Evolutionary conservation across 768 basidiomycete species (phyloP).

Genomic region (Boletus eberwhitei): DNA sequence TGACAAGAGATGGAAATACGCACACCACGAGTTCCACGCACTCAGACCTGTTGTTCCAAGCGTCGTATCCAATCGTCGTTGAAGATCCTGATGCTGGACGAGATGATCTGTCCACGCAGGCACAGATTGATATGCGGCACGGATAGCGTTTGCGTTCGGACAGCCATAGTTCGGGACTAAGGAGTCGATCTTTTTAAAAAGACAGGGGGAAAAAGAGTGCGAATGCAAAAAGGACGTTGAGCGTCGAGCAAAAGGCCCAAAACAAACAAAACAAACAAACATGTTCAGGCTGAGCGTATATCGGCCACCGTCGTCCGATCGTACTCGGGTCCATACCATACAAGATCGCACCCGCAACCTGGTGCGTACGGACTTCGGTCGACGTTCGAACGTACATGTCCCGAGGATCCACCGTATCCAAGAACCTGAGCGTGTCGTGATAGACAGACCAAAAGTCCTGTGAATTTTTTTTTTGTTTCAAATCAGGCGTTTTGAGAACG

Average conservation of each 20-base stretch:
- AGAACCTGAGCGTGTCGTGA: constrained; percentile 34
- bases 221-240: background rate
- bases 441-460: constrained; percentile 51
- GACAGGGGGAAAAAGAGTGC: no score
- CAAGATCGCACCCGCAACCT: constrained; percentile 44
- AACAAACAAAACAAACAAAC: constrained; percentile 24
- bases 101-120: constrained; percentile 48
- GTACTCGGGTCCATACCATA: constrained; percentile 42
- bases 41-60: constrained; percentile 40
- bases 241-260: background rate
- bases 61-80: constrained; percentile 35
- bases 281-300: constrained; percentile 40
- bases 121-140: constrained; percentile 41
- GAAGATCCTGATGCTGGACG: constrained; percentile 33
- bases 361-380: constrained; percentile 45
- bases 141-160: constrained; percentile 38
- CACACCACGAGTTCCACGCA: constrained; percentile 49
- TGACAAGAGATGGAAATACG: constrained; percentile 10
- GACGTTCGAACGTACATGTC: constrained; percentile 45
- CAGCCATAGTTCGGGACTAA: constrained; percentile 45
- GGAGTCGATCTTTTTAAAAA: constrained; percentile 41
- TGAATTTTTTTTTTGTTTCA: background rate
- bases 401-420: constrained; percentile 31
- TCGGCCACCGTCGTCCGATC: constrained; percentile 33
- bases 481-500: background rate